phyloP scores from a whole-genome alignment of 768 basidiomycete species.

The Hygrocybe coccinea region DNA sequence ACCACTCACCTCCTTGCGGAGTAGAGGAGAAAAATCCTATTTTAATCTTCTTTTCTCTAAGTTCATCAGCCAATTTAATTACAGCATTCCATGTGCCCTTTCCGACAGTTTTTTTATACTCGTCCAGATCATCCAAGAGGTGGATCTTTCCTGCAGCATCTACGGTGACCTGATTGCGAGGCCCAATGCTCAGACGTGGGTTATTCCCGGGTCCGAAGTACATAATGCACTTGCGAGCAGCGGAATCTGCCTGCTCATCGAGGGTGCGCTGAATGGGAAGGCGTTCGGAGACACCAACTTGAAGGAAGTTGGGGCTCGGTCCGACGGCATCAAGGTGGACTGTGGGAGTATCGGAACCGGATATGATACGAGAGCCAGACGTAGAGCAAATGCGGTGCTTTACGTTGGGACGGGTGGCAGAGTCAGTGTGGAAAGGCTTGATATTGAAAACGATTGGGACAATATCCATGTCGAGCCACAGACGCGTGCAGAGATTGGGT shows the following conservation, averaged over 20 bases:
- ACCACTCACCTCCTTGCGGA: constrained; percentile 76
- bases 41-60: constrained; percentile 81
- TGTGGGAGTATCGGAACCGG: constrained; percentile 72
- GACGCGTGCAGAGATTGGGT: constrained; percentile 78
- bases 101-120: constrained; percentile 69
- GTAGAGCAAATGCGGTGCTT: constrained; percentile 81
- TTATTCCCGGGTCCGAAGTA: constrained; percentile 79
- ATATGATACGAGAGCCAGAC: constrained; percentile 71
- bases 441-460: constrained; percentile 85
- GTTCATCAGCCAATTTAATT: constrained; percentile 73
- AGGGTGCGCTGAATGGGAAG: constrained; percentile 72
- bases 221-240: constrained; percentile 80
- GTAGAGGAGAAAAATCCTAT: constrained; percentile 95
- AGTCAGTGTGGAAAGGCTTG: constrained; percentile 78
- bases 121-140: constrained; percentile 76
- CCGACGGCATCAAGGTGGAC: constrained; percentile 37
- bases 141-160: constrained; percentile 85
- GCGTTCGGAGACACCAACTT: constrained; percentile 46
- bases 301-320: constrained; percentile 33
- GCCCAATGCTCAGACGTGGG: constrained; percentile 74
- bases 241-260: constrained; percentile 83
- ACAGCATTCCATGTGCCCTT: constrained; percentile 77
- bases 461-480: constrained; percentile 80
- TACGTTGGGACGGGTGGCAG: constrained; percentile 69
- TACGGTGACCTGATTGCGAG: constrained; percentile 83